Evolutionary conservation across 2,329 filamentous ascomycete genomes (phyloP), one percentile per base, ranked within the genome.

Genomic region (Stagonosporopsis tanaceti): DNA sequence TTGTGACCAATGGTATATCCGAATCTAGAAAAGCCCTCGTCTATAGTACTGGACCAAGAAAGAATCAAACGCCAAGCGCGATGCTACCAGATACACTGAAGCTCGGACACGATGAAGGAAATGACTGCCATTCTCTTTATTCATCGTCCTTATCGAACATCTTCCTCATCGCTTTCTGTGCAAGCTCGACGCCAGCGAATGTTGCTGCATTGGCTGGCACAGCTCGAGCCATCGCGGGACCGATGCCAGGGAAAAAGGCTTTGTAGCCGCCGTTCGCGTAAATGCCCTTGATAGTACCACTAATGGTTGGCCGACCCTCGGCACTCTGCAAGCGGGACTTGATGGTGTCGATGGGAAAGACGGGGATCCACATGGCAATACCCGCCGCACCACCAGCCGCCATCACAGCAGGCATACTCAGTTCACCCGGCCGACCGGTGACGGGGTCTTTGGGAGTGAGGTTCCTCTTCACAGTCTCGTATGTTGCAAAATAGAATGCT

Each of bases 341-440:
- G 80, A 99, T 89, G 0, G 95, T 99, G 74, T 99, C 95, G 63
- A 99, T 85, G 22, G 95, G 95, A 85, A 99, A 99, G 39, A 99
- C 93, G 51, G 95, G 93, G 66, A 97, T 95, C 95, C 95, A 99
- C 95, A 99, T 99, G 62, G 95, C 95, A 25, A 99, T 87, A 72
- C 95, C 95, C 0, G 95, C 95, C 4, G 89, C 91, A 62, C 91
- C 95, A 68, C 95, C 95, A 2, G 95, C 95, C 27, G 87, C 85
- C 69, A 93, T 92, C 55, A 99, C 85, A 11, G 95, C 95, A 2
- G 86, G 81, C 62, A 99, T 82, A 70, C 90, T 94, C 56, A 98
- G 80, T 68, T 95, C 83, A 39, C 93, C 93, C 4, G 90, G 85
- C 72, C 89, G 87, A 24, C 92, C 92, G 17, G 84, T 75, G 2